Conservation (phyloP, 495 filamentous ascomycete genomes). For the Neurospora sp. region DNA sequence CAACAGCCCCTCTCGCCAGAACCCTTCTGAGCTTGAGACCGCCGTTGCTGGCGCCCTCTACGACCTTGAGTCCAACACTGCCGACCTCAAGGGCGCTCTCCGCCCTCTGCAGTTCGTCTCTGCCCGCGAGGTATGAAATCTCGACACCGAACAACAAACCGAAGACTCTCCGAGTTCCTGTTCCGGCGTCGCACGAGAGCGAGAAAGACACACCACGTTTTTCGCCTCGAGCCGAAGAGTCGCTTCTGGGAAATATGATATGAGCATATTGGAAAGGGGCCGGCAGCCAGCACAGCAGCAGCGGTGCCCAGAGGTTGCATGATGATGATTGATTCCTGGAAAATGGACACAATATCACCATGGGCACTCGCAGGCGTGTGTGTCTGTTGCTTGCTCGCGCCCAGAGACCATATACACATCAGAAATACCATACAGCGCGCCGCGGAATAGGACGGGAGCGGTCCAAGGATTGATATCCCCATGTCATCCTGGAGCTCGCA, state of each 20-base stretch:
- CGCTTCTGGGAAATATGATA: slow-evolving; percentile 23
- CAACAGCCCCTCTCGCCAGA: slow-evolving; percentile 88
- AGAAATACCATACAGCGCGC: slow-evolving; percentile 21
- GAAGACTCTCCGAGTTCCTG: slow-evolving; percentile 22
- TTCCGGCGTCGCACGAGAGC: slow-evolving; percentile 22
- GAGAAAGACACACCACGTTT: neutral
- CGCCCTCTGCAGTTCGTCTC: slow-evolving; percentile 94
- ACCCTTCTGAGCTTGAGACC: slow-evolving; percentile 90
- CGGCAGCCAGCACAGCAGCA: neutral
- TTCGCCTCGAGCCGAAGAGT: slow-evolving; percentile 17
- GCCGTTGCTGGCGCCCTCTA: slow-evolving; percentile 89
- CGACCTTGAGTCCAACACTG: slow-evolving; percentile 95
- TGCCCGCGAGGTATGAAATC: slow-evolving; percentile 87
- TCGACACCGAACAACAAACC: slow-evolving; percentile 15
- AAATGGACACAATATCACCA: neutral
- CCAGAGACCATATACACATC: slow-evolving; percentile 16
- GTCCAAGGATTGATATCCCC: slow-evolving; percentile 43
- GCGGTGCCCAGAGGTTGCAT: neutral
- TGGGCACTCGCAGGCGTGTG: slow-evolving; percentile 4
- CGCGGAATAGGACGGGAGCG: slow-evolving; percentile 60
- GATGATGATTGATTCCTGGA: neutral
- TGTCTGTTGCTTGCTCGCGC: slow-evolving; percentile 4
- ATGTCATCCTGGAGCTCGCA: slow-evolving; percentile 48
- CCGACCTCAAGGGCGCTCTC: slow-evolving; percentile 87
- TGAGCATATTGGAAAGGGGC: slow-evolving; percentile 14